Evolutionary conservation across 2,329 filamentous ascomycete genomes (phyloP).

Genomic region (Claviceps sp.): DNA sequence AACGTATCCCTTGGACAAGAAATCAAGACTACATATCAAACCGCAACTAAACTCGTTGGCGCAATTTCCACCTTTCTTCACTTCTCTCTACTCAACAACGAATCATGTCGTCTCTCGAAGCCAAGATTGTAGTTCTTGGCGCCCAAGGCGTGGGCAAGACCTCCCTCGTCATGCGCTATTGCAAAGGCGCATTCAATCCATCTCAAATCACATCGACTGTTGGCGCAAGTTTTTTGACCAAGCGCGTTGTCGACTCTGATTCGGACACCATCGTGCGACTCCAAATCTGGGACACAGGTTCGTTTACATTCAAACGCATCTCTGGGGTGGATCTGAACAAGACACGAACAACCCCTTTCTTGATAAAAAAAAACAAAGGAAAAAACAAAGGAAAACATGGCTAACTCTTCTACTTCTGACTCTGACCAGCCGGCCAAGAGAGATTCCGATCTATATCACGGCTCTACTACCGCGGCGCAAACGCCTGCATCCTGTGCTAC

Average conservation of each 20-base stretch:
- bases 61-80: background rate
- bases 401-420: constrained; percentile 4
- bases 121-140: constrained; percentile 71
- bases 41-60: no score
- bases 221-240: constrained; percentile 67
- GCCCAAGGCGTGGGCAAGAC: constrained; percentile 72
- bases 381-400: background rate
- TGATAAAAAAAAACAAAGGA: no score
- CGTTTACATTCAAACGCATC: constrained; percentile 5
- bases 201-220: constrained; percentile 56
- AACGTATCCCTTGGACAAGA: background rate
- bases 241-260: constrained; percentile 69
- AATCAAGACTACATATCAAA: background rate
- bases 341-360: no score
- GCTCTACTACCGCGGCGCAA: constrained; percentile 91
- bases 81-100: background rate
- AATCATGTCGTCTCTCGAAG: constrained; percentile 51
- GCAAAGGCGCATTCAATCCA: constrained; percentile 57
- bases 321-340: no score
- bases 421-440: constrained; percentile 62
- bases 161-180: constrained; percentile 62
- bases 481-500: constrained; percentile 89
- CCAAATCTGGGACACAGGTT: constrained; percentile 89
- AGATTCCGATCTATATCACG: constrained; percentile 88
- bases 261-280: constrained; percentile 78